Evolutionary conservation across 116 monocot species (phyloP), one percentile per base, ranked within the genome.

Genomic region (Papilionanthe hybrid): DNA sequence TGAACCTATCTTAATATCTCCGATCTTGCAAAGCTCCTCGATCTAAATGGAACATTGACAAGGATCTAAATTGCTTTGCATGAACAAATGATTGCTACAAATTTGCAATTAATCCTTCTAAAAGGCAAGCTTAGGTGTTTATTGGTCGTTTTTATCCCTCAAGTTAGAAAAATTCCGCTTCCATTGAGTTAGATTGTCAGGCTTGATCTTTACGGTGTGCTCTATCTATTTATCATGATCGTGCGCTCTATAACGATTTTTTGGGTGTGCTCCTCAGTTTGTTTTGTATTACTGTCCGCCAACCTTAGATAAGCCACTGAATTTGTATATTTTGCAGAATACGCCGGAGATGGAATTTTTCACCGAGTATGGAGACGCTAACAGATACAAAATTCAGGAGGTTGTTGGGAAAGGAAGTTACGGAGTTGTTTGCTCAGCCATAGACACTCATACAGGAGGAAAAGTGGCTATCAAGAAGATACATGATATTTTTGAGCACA

Each of bases 401-500:
- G 89, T 93, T 79, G 75, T 93, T 42, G 93, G 93, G 9, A 90
- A 93, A 82, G 90, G 93, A 82, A 93, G 90, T 58, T 93, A 93
- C 86, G 93, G 93, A 68, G 90, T 93, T 32, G 93, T 93, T 37
- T 93, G 93, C 63, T 93, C 93, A 19, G 93, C 90, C 1, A 86
- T 87, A 44, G 93, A 93, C 75, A 86, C 85, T 15, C 93, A 88
- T 28, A 93, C 86, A 41, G 93, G 93, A 55, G 93, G 90, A 77
- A 93, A 90, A 76, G 93, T 93, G 73, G 93, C 93, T 42, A 93
- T 93, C 69, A 93, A 93, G 79, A 93, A 93, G 78, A 93, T 93
- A 66, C 84, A 93, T 81, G 90, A 93, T 79, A 90, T 93, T 58
- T 93, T 93, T 88, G 88, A 90, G 76, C 93, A 93, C 78, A 90